Conservation (phyloP, 805 yeast species). For the Metschnikowia gelsemii region DNA sequence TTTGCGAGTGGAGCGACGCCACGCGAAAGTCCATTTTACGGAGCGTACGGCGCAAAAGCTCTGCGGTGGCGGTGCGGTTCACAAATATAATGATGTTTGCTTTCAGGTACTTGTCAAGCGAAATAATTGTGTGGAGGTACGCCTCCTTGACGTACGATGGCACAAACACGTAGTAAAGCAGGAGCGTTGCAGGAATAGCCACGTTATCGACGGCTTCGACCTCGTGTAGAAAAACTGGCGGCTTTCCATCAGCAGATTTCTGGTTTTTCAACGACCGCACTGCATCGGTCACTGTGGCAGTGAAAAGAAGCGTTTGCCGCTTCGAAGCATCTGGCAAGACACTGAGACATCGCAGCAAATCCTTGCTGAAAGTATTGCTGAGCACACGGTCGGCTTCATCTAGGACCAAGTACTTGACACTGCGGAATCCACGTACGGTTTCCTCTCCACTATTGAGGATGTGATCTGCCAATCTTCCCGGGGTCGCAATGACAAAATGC, state of each 20-base stretch:
- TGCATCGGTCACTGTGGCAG: constrained; percentile 94
- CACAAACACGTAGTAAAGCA: constrained; percentile 65
- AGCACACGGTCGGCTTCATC: constrained; percentile 96
- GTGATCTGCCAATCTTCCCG: constrained; percentile 94
- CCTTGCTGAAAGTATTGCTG: constrained; percentile 79
- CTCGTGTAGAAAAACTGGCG: constrained; percentile 68
- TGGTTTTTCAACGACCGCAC: constrained; percentile 75
- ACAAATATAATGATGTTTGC: constrained; percentile 84
- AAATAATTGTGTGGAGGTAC: constrained; percentile 67
- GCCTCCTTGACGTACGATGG: constrained; percentile 93
- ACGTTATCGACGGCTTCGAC: constrained; percentile 70
- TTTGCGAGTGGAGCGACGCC: constrained; percentile 88
- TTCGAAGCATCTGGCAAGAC: constrained; percentile 67
- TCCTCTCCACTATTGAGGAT: constrained; percentile 86
- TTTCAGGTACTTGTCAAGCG: constrained; percentile 59
- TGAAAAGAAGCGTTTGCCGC: constrained; percentile 87
- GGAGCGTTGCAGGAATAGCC: constrained; percentile 74
- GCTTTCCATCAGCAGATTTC: constrained; percentile 53
- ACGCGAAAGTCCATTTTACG: constrained; percentile 73
- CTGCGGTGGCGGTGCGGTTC: constrained; percentile 88
- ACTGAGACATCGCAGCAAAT: constrained; percentile 68
- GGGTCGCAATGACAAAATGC: constrained; percentile 94
- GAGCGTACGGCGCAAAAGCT: constrained; percentile 74
- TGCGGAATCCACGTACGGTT: constrained; percentile 71
- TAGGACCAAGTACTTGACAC: constrained; percentile 77